Evolutionary conservation across 306 rosid genomes (phyloP).

Genomic region (Quercus robur): DNA sequence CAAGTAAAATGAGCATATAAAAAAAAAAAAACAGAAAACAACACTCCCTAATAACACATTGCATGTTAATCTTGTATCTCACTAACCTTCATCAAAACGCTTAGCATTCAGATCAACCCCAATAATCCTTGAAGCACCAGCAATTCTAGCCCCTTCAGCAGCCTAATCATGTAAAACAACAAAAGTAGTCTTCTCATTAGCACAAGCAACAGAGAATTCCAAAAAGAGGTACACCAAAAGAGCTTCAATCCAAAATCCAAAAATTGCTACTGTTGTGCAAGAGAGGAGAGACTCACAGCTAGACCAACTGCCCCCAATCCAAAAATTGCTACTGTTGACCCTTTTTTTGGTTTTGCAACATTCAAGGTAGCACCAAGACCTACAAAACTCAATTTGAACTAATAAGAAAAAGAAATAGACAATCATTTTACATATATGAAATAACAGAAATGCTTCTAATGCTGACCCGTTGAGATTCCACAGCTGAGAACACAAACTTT

Average conservation of each 20-base stretch:
- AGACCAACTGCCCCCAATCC: constrained; percentile 91
- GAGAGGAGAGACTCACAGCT: constrained; percentile 46
- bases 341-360: constrained; percentile 80
- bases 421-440: no score
- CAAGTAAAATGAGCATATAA: neutral
- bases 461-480: constrained; percentile 76
- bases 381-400: constrained; percentile 66
- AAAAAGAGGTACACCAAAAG: neutral
- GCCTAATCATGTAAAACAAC: constrained; percentile 33
- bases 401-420: no score
- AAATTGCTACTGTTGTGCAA: no score
- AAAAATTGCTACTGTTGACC: constrained; percentile 71
- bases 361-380: constrained; percentile 86
- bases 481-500: constrained; percentile 85
- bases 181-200: neutral
- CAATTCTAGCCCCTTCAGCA: constrained; percentile 84
- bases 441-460: neutral
- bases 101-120: constrained; percentile 72
- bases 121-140: constrained; percentile 73
- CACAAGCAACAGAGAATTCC: neutral
- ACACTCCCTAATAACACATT: no score
- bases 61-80: neutral
- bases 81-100: constrained; percentile 66
- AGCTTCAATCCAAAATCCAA: no score
- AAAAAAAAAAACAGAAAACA: neutral